These are phyloP conservation scores for Phytophthora macrochlamydospora DNA, from an alignment of 352 stramenopile species.

Conservation along the genomic window DNA sequence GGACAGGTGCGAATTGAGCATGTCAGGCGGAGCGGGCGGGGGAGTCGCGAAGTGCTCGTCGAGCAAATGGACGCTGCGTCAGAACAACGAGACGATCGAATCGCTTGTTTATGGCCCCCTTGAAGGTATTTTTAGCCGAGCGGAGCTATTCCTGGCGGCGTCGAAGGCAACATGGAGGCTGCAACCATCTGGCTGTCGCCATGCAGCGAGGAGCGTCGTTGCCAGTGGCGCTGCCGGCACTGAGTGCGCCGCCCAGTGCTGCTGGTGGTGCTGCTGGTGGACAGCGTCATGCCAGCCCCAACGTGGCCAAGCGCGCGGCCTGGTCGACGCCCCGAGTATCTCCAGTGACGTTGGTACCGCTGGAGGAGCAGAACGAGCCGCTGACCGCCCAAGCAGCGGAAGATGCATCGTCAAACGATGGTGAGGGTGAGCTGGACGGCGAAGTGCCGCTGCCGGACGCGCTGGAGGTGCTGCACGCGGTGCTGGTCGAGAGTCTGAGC, in stretches of 20 bases:
- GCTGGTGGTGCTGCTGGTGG: too few species aligned
- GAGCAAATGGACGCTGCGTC: slow-evolving; percentile 5
- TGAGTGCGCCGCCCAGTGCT: neutral
- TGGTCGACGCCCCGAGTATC: slow-evolving; percentile 25
- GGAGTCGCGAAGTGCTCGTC: slow-evolving; percentile 20
- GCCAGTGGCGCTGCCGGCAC: slow-evolving; percentile 7
- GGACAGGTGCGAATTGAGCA: slow-evolving; percentile 36
- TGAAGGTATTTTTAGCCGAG: neutral
- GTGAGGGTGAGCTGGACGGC: slow-evolving; percentile 1
- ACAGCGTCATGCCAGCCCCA: slow-evolving; percentile 21
- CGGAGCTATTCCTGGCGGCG: slow-evolving; percentile 18
- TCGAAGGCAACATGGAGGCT: neutral
- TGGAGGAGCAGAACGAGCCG: neutral
- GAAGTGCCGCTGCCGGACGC: slow-evolving; percentile 11
- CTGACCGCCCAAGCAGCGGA: neutral
- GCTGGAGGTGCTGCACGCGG: slow-evolving; percentile 29
- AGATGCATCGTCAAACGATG: neutral
- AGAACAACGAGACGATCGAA: slow-evolving; percentile 11
- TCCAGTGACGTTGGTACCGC: neutral
- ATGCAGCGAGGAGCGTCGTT: slow-evolving; percentile 12
- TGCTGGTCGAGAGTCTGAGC: slow-evolving; percentile 25
- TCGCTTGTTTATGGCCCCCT: too few species aligned
- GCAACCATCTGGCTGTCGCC: slow-evolving; percentile 4
- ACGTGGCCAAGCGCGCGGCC: slow-evolving; percentile 30
- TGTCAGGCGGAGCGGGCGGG: slow-evolving; percentile 3